Percentiles rank a stretch among this genome's conserved stretches.
phyloP scores from a whole-genome alignment of 257 asterid genomes.

The Rauvolfia tetraphylla region DNA sequence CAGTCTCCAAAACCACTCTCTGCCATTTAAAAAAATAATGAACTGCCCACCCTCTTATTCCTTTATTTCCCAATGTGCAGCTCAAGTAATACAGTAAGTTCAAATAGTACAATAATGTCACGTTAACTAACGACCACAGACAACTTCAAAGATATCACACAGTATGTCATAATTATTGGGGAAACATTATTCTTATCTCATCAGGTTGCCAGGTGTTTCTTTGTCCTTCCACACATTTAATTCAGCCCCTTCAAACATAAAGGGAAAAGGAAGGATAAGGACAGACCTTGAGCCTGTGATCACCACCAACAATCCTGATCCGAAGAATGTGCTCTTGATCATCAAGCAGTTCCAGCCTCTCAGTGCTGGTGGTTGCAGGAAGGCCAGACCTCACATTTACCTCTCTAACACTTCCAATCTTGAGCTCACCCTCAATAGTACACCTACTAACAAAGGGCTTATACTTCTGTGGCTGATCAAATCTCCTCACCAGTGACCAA shows the following conservation, averaged over 20 bases:
- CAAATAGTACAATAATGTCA: background rate
- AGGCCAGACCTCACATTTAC: slow-evolving; percentile 94
- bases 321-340: slow-evolving; percentile 79
- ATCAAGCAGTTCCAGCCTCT: slow-evolving; percentile 76
- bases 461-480: slow-evolving; percentile 88
- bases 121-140: background rate
- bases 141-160: background rate
- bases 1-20: background rate
- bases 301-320: slow-evolving; percentile 84
- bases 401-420: slow-evolving; percentile 82
- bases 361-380: slow-evolving; percentile 95
- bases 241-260: background rate
- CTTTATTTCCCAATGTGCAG: background rate
- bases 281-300: slow-evolving; percentile 80
- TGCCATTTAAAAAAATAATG: background rate
- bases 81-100: background rate
- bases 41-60: background rate
- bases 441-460: slow-evolving; percentile 90
- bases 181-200: background rate
- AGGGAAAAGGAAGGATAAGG: background rate
- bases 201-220: background rate
- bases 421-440: slow-evolving; percentile 58
- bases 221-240: background rate
- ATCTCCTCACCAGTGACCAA: slow-evolving; percentile 91
- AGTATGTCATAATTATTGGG: background rate